Percentiles rank a stretch among this genome's conserved stretches.
Conservation (phyloP, 768 basidiomycete genomes). For the Boletellus emodensis region DNA sequence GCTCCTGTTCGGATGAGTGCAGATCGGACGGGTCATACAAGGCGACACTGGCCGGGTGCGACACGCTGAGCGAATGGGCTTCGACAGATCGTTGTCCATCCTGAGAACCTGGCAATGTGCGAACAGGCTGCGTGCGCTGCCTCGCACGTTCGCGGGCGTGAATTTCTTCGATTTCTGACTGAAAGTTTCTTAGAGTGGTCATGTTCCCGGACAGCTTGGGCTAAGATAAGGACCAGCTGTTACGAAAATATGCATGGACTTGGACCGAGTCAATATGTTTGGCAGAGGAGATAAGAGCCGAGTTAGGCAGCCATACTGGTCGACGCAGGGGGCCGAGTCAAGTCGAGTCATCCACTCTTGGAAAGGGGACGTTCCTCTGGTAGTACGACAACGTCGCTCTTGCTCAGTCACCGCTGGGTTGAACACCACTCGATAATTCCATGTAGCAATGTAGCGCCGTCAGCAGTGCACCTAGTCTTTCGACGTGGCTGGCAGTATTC, state of each 20-base stretch:
- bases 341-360: neutral
- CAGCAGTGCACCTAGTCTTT: too few relatives aligned
- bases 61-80: conserved; percentile 21
- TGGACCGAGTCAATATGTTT: conserved; percentile 2
- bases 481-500: too few relatives aligned
- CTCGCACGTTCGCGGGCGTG: conserved; percentile 62
- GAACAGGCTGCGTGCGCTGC: conserved; percentile 41
- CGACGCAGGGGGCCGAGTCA: neutral
- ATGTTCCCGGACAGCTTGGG: conserved; percentile 13
- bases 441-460: too few relatives aligned
- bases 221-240: neutral
- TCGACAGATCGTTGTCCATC: conserved; percentile 50
- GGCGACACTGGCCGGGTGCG: neutral
- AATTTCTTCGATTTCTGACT: conserved; percentile 76
- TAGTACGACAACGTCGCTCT: neutral
- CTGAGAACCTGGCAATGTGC: conserved; percentile 11
- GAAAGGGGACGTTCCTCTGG: neutral
- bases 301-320: neutral
- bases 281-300: neutral
- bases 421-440: too few relatives aligned
- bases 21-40: neutral
- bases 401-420: too few relatives aligned
- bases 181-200: conserved; percentile 38
- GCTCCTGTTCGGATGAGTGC: conserved; percentile 16
- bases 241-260: conserved; percentile 14